phyloP scores from a whole-genome alignment of 2,329 filamentous ascomycete genomes.

The Penicillium sp. region DNA sequence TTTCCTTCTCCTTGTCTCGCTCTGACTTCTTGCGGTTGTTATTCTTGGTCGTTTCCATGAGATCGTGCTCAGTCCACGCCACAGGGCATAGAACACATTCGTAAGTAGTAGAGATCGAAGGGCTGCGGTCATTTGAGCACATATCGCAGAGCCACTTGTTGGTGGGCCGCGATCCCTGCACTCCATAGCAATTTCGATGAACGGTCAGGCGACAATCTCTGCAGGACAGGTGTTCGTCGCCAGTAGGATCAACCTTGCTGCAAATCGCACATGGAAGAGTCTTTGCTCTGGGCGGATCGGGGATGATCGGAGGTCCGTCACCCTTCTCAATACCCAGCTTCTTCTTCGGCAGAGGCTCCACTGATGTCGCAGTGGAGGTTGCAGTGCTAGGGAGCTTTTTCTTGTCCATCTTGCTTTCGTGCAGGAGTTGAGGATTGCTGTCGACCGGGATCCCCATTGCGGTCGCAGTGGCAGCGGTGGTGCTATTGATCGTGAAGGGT shows the following conservation, averaged over 20 bases:
- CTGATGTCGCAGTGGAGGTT: constrained; percentile 42
- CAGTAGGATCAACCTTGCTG: constrained; percentile 63
- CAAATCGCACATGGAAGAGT: constrained; percentile 82
- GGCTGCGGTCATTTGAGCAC: constrained; percentile 89
- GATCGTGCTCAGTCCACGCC: constrained; percentile 71
- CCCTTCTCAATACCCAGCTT: constrained; percentile 53
- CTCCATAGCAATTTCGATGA: constrained; percentile 88
- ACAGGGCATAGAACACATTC: constrained; percentile 89
- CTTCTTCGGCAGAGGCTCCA: constrained; percentile 54
- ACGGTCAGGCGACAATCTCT: constrained; percentile 86
- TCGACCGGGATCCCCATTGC: constrained; percentile 41
- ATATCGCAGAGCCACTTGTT: constrained; percentile 94
- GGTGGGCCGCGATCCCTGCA: constrained; percentile 61
- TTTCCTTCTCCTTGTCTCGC: constrained; percentile 83
- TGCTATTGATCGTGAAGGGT: constrained; percentile 41
- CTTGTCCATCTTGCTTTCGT: constrained; percentile 46
- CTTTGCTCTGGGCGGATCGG: constrained; percentile 72
- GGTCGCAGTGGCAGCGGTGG: constrained; percentile 42
- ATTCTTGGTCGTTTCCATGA: constrained; percentile 74
- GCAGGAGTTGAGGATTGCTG: constrained; percentile 28
- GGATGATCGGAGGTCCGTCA: constrained; percentile 58
- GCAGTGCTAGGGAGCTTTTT: constrained; percentile 55
- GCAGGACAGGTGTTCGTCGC: constrained; percentile 71
- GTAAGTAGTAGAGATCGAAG: constrained; percentile 87
- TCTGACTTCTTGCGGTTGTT: constrained; percentile 86